phyloP scores from a whole-genome alignment of 495 filamentous ascomycete genomes.

The Aspergillus affinis region DNA sequence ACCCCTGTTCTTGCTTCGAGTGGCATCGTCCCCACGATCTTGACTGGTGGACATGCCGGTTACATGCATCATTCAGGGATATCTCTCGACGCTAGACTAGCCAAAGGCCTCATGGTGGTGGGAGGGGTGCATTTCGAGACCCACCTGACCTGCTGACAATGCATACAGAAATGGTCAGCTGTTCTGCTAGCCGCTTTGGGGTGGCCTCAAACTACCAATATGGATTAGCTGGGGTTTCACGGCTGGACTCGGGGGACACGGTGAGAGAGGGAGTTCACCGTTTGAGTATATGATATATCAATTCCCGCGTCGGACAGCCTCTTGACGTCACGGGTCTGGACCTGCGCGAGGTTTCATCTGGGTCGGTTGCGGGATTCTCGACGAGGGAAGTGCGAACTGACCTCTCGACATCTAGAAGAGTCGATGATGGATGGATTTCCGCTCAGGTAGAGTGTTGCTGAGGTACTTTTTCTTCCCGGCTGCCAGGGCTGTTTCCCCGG shows the following conservation, averaged over 20 bases:
- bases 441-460: too few species aligned
- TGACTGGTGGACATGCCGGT: background rate
- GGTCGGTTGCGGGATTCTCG: background rate
- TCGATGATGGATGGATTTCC: background rate
- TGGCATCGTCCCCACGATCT: constrained; percentile 2
- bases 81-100: background rate
- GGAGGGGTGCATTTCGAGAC: constrained; percentile 13
- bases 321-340: background rate
- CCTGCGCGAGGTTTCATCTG: background rate
- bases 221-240: background rate
- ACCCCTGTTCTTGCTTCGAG: constrained; percentile 12
- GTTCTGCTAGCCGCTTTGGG: constrained; percentile 19
- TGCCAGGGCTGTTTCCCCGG: background rate
- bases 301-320: background rate
- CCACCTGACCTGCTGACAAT: constrained; percentile 25
- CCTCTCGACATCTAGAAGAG: background rate
- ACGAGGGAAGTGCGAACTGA: background rate
- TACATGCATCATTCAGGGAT: background rate
- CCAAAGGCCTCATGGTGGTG: background rate
- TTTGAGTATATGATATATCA: background rate
- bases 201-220: background rate
- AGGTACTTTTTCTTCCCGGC: background rate
- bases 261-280: background rate
- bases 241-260: background rate
- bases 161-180: constrained; percentile 25